A percentile compares a stretch with the other conserved stretches of the same genome.
These are phyloP conservation scores for Rhizopus sp. DNA, from an alignment of 371 early-diverging fungal genomes.

Conservation along the genomic window DNA sequence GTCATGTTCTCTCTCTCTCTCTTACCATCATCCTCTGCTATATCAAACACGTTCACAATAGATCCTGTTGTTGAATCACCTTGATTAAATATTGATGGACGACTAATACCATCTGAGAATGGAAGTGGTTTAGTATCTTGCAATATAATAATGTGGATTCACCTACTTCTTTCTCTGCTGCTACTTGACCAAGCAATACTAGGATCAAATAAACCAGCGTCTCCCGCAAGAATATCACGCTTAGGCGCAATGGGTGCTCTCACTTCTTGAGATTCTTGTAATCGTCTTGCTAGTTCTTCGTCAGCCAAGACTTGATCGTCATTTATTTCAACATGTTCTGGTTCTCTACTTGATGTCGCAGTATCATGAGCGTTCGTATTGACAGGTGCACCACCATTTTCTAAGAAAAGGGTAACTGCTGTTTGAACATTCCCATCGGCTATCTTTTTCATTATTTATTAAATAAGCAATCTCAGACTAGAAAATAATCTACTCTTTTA, in stretches of 20 bases:
- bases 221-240: slow-evolving; percentile 72
- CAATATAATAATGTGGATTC: not conserved
- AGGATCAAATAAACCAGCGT: slow-evolving; percentile 4
- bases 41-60: slow-evolving; percentile 28
- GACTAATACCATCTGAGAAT: slow-evolving; percentile 6
- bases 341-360: slow-evolving; percentile 5
- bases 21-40: slow-evolving; percentile 17
- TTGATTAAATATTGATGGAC: slow-evolving; percentile 49
- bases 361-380: slow-evolving; percentile 1
- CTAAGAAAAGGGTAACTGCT: slow-evolving; percentile 43
- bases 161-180: not conserved
- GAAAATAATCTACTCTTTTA: not conserved
- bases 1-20: not conserved
- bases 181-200: slow-evolving; percentile 1
- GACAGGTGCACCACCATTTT: slow-evolving; percentile 29
- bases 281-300: slow-evolving; percentile 54
- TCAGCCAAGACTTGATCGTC: slow-evolving; percentile 35
- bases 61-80: slow-evolving; percentile 50
- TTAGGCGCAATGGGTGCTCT: slow-evolving; percentile 81
- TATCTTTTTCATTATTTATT: slow-evolving; percentile 25
- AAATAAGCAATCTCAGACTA: not conserved
- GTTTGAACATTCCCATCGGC: slow-evolving; percentile 47
- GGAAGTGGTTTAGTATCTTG: not conserved
- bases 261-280: slow-evolving; percentile 54
- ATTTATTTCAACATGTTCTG: slow-evolving; percentile 5